Conservation (phyloP, 257 asterid genomes). For the Nicotiana otophora region DNA sequence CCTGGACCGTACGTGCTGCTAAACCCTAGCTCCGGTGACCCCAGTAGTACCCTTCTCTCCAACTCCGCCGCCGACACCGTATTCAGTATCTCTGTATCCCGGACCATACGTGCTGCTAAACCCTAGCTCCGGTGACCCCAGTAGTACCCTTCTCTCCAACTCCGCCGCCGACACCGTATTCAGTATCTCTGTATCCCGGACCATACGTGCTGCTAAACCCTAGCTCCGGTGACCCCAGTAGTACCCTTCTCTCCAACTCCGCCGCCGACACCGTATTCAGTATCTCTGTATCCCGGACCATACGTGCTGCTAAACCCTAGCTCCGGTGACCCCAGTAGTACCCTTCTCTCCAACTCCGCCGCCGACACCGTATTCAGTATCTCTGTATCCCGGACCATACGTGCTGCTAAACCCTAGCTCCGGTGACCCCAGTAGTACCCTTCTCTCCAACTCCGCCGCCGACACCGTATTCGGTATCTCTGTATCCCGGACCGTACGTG, state of each 20-base stretch:
- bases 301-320: slow-evolving; percentile 38
- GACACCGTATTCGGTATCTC: slow-evolving; percentile 36
- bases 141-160: too few relatives aligned
- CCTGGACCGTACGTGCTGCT: slow-evolving; percentile 67
- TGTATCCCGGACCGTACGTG: slow-evolving; percentile 50
- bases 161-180: slow-evolving; percentile 24
- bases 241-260: slow-evolving; percentile 40
- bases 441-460: slow-evolving; percentile 31
- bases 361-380: too few relatives aligned
- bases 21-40: slow-evolving; percentile 15
- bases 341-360: too few relatives aligned
- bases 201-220: slow-evolving; percentile 64
- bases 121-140: slow-evolving; percentile 26
- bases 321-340: slow-evolving; percentile 20
- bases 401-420: too few relatives aligned
- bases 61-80: slow-evolving; percentile 20
- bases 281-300: slow-evolving; percentile 40
- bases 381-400: too few relatives aligned
- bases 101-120: slow-evolving; percentile 68
- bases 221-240: slow-evolving; percentile 8
- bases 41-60: slow-evolving; percentile 42
- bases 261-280: slow-evolving; percentile 25
- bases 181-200: slow-evolving; percentile 39
- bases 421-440: slow-evolving; percentile 26
- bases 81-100: slow-evolving; percentile 35